These are phyloP conservation scores for Tephrocybe sp. DNA, from an alignment of 768 basidiomycete species.

Conservation along the genomic window DNA sequence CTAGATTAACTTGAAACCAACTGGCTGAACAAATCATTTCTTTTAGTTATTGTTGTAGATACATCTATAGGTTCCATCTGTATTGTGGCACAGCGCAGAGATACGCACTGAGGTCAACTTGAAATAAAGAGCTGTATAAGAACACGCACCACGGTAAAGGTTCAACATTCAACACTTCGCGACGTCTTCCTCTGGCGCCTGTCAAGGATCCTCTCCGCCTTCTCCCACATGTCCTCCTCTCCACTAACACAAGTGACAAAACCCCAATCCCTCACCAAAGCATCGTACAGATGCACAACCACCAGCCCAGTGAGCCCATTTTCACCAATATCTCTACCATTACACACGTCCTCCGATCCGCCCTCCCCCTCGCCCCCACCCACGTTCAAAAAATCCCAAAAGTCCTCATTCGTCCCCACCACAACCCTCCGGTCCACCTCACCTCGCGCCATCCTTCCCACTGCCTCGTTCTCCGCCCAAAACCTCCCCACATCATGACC, in stretches of 20 bases:
- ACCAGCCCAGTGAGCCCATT: slow-evolving; percentile 2
- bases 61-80: too few species aligned
- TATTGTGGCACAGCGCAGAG: too few species aligned
- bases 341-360: too few species aligned
- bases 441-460: slow-evolving; percentile 7
- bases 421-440: slow-evolving; percentile 10
- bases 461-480: slow-evolving; percentile 2
- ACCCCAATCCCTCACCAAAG: slow-evolving; percentile 15
- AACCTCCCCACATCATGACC: not conserved
- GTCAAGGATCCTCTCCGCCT: slow-evolving; percentile 7
- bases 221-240: slow-evolving; percentile 11
- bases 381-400: not conserved
- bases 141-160: too few species aligned
- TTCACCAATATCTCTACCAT: not conserved
- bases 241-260: slow-evolving; percentile 3
- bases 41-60: too few species aligned
- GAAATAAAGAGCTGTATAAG: too few species aligned
- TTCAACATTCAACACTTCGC: not conserved
- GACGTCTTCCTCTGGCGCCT: slow-evolving; percentile 1
- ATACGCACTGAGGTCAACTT: too few species aligned
- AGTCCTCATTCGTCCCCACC: slow-evolving; percentile 6
- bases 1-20: too few species aligned
- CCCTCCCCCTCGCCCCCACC: too few species aligned
- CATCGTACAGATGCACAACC: slow-evolving; percentile 10
- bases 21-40: too few species aligned